Conservation (phyloP, 2,329 filamentous ascomycete genomes). For the Trichoderma koningii region DNA sequence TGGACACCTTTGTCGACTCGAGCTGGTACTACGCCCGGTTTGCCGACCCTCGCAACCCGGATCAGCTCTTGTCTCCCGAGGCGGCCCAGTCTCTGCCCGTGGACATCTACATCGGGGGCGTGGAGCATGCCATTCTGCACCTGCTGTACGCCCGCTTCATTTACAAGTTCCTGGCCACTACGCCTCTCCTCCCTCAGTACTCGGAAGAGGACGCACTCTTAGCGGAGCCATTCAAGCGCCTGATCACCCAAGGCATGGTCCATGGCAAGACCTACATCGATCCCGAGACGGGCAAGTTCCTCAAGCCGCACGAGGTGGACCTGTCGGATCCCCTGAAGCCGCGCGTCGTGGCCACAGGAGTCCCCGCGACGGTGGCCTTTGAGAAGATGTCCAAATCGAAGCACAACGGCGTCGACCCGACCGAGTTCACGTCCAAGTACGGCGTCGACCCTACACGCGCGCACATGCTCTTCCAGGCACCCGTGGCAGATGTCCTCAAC, state of each 20-base stretch:
- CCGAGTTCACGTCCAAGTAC: slow-evolving; percentile 68
- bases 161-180: slow-evolving; percentile 76
- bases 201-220: slow-evolving; percentile 38
- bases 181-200: slow-evolving; percentile 49
- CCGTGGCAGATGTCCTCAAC: slow-evolving; percentile 78
- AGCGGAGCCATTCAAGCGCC: slow-evolving; percentile 76
- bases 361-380: slow-evolving; percentile 63
- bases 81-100: slow-evolving; percentile 68
- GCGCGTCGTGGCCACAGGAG: slow-evolving; percentile 62
- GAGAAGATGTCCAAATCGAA: slow-evolving; percentile 98
- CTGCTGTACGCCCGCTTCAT: slow-evolving; percentile 88
- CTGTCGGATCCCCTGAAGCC: slow-evolving; percentile 58
- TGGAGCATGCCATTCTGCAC: slow-evolving; percentile 89
- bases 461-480: slow-evolving; percentile 87
- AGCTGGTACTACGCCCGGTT: slow-evolving; percentile 93
- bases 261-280: slow-evolving; percentile 83
- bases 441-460: slow-evolving; percentile 83
- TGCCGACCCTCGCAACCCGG: slow-evolving; percentile 66
- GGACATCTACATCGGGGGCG: slow-evolving; percentile 84
- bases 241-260: slow-evolving; percentile 91
- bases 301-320: slow-evolving; percentile 75
- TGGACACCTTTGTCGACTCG: slow-evolving; percentile 95
- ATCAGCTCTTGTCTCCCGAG: slow-evolving; percentile 62
- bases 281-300: slow-evolving; percentile 71
- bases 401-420: slow-evolving; percentile 85